Conservation (phyloP, 495 filamentous ascomycete genomes). For the Pyrenula aspistea region DNA sequence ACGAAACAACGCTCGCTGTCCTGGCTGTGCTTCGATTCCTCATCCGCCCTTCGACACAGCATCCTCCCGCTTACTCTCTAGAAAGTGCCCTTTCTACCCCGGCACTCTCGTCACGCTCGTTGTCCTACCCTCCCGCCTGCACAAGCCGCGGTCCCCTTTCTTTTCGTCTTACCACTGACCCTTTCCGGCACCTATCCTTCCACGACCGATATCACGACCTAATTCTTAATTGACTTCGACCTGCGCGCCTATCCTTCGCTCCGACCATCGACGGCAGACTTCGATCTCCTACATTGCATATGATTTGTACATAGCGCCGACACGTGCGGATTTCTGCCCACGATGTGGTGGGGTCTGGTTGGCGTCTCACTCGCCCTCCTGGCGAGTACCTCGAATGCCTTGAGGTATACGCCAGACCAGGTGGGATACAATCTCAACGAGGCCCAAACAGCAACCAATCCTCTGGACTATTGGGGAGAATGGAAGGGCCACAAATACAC, state of each 20-base stretch:
- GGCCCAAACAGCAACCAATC: slow-evolving; percentile 43
- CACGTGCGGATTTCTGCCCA: neutral
- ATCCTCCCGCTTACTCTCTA: neutral
- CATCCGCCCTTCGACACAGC: neutral
- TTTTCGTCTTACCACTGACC: neutral
- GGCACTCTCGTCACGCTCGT: neutral
- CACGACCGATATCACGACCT: neutral
- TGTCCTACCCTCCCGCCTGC: neutral
- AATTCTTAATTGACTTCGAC: neutral
- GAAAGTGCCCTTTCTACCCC: neutral
- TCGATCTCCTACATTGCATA: neutral
- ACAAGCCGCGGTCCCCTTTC: neutral
- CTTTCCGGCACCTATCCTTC: neutral
- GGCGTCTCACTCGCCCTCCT: slow-evolving; percentile 18
- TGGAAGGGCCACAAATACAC: slow-evolving; percentile 43
- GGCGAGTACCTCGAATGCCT: slow-evolving; percentile 20
- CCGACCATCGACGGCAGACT: neutral
- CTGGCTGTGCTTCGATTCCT: neutral
- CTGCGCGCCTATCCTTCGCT: neutral
- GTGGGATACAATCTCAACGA: slow-evolving; percentile 50
- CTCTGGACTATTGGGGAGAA: slow-evolving; percentile 49
- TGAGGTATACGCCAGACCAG: slow-evolving; percentile 43
- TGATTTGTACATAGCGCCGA: neutral
- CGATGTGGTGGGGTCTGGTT: slow-evolving; percentile 15
- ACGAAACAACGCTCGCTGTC: neutral